A percentile compares a stretch with the other conserved stretches of the same genome.
phyloP scores from a whole-genome alignment of 352 stramenopile genomes.

The Phytophthora uliginosa region DNA sequence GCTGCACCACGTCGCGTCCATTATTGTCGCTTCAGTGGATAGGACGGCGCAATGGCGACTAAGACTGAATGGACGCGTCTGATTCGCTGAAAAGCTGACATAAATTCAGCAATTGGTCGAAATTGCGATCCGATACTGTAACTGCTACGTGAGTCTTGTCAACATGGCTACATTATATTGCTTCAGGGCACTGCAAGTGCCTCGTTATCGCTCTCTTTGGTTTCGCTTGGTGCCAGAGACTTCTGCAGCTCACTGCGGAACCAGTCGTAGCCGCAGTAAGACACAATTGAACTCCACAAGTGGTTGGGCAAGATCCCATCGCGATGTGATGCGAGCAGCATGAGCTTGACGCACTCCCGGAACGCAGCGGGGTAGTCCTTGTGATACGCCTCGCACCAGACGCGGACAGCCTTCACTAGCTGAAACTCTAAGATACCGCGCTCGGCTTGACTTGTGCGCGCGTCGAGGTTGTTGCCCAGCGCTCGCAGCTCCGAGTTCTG shows the following conservation, averaged over 20 bases:
- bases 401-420: slow-evolving; percentile 34
- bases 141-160: neutral
- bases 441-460: slow-evolving; percentile 37
- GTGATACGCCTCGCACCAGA: slow-evolving; percentile 54
- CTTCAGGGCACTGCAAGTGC: slow-evolving; percentile 18
- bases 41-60: slow-evolving; percentile 2
- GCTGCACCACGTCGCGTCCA: slow-evolving; percentile 23
- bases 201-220: slow-evolving; percentile 17
- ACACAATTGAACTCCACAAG: slow-evolving; percentile 51
- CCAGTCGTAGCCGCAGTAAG: slow-evolving; percentile 60
- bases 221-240: slow-evolving; percentile 1
- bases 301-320: slow-evolving; percentile 45
- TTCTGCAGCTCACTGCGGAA: slow-evolving; percentile 33
- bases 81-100: slow-evolving; percentile 26
- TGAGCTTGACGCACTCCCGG: slow-evolving; percentile 45
- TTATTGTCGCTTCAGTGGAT: slow-evolving; percentile 14
- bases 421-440: slow-evolving; percentile 52
- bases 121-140: neutral
- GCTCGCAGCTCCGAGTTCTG: slow-evolving; percentile 53
- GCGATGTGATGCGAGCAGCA: slow-evolving; percentile 46
- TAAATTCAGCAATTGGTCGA: slow-evolving; percentile 17
- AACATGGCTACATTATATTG: slow-evolving; percentile 13
- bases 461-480: slow-evolving; percentile 24
- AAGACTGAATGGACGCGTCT: neutral
- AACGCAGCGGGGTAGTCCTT: slow-evolving; percentile 53